A percentile compares a stretch with the other conserved stretches of the same genome.
These are phyloP conservation scores for Luzula sylvatica DNA, from an alignment of 176 grass and related monocot species.

Conservation along the genomic window DNA sequence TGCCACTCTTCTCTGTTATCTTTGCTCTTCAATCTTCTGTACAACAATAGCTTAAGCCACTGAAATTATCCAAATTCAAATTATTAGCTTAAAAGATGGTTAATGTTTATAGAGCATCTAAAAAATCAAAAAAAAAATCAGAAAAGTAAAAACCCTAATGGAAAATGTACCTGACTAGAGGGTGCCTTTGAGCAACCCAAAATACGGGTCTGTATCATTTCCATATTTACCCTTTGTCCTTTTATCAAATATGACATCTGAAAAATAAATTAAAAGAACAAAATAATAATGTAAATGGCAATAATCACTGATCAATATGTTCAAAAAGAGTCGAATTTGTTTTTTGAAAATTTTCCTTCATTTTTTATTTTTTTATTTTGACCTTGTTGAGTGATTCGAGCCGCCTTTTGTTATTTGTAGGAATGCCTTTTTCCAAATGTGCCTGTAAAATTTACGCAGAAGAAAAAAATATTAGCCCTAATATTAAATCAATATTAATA, in stretches of 20 bases:
- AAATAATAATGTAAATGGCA: neutral
- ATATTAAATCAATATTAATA: too few relatives aligned
- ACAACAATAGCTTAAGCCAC: constrained; percentile 64
- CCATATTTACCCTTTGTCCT: constrained; percentile 51
- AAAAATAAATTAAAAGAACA: neutral
- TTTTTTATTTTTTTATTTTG: neutral
- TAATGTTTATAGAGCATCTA: too few relatives aligned
- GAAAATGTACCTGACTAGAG: constrained; percentile 41
- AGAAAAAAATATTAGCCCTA: too few relatives aligned
- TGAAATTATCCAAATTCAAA: constrained; percentile 11
- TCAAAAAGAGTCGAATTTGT: neutral
- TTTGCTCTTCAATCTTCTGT: constrained; percentile 53
- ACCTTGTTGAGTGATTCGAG: constrained; percentile 55
- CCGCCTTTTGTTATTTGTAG: constrained; percentile 53
- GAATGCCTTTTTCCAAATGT: constrained; percentile 62
- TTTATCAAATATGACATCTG: constrained; percentile 62
- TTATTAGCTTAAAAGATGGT: too few relatives aligned
- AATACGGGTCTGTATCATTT: constrained; percentile 66
- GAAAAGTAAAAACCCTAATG: too few relatives aligned
- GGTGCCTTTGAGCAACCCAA: constrained; percentile 53
- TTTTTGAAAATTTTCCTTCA: neutral
- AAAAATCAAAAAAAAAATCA: too few relatives aligned
- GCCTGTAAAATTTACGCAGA: constrained; percentile 34
- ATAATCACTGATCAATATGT: neutral
- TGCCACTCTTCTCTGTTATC: constrained; percentile 61